Evolutionary conservation across 2,329 filamentous ascomycete species (phyloP), one percentile per base, ranked within the genome.

Genomic region (Paraconiothyrium brasiliense): DNA sequence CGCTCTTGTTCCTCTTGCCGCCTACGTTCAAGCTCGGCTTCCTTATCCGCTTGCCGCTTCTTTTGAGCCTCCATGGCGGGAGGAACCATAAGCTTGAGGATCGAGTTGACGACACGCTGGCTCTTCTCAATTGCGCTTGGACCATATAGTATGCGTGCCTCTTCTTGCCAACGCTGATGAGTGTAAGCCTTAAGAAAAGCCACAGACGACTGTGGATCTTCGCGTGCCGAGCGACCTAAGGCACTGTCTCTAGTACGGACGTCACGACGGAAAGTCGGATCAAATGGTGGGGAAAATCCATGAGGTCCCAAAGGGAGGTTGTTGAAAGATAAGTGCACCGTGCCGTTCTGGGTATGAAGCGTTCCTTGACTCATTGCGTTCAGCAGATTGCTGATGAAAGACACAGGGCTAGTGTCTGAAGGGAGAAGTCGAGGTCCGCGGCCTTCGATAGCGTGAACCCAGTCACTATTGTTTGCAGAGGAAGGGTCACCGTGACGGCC

Each of bases 81-180:
- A 44, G 95, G 95, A 2, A 94, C 89, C 63, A 99, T 86, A 44
- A 89, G 80, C 48, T 87, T 89, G 44, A 93, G 83, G 30, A 99
- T 86, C 2, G 88, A 85, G 67, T 87, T 90, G 65, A 90, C 80
- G 16, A 97, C 84, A 57, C 87, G 87, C 62, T 86, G 84, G 2
- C 89, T 86, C 73, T 91, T 91, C 52, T 97, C 93, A 3, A 86
- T 75, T 56, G 90, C 86, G 52, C 81, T 84, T 24, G 83, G 80
- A 30, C 92, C 91, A 77, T 95, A 98, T 0, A 98, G 85, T 77
- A 99, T 89, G 65, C 90, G 89, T 9, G 93, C 90, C 77, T 98
- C 96, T 73, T 97, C 93, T 73, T 92, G 88, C 90, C 96, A 99
- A 63, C 95, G 90, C 57, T 86, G 85, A 58, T 86, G 83, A 1